Conservation (phyloP, 2,329 filamentous ascomycete genomes). For the Dothideomycetes sp. region DNA sequence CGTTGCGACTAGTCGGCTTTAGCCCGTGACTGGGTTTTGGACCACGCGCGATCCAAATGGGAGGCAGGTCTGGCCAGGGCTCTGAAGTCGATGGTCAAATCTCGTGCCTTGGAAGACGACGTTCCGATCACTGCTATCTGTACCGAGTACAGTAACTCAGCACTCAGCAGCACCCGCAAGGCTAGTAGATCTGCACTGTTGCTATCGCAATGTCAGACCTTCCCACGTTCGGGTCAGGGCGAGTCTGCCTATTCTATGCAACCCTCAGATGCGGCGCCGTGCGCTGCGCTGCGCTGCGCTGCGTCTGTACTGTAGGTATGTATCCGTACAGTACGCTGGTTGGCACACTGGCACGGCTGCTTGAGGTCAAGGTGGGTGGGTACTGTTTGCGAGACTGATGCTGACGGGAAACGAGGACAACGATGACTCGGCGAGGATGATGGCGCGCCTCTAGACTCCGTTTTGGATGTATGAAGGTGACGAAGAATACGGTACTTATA, state of each 20-base stretch:
- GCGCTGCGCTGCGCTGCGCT: no score
- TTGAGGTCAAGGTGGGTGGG: no score
- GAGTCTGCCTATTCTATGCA: not conserved
- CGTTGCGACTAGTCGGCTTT: conserved; percentile 13
- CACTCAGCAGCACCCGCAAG: conserved; percentile 1
- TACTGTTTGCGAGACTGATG: no score
- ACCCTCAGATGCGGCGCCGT: not conserved
- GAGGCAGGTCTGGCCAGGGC: conserved; percentile 12
- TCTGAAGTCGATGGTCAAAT: conserved; percentile 2
- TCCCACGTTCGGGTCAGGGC: conserved; percentile 2
- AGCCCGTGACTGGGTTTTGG: conserved; percentile 10
- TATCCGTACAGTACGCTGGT: no score
- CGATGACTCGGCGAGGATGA: not conserved
- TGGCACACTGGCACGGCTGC: no score
- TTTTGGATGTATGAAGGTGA: conserved; percentile 1
- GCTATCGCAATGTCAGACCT: conserved; percentile 8
- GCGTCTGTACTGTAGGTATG: conserved; percentile 2
- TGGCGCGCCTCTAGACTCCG: conserved; percentile 4
- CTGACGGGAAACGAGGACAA: not conserved
- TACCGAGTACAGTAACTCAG: no score
- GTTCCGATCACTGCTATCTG: conserved; percentile 9
- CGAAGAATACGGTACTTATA: no score
- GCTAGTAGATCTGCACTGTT: conserved; percentile 2
- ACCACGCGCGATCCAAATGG: conserved; percentile 11
- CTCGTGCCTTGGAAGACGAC: conserved; percentile 8